Evolutionary conservation across 2,329 filamentous ascomycete genomes (phyloP).

Genomic region (Fusarium ambrosium): DNA sequence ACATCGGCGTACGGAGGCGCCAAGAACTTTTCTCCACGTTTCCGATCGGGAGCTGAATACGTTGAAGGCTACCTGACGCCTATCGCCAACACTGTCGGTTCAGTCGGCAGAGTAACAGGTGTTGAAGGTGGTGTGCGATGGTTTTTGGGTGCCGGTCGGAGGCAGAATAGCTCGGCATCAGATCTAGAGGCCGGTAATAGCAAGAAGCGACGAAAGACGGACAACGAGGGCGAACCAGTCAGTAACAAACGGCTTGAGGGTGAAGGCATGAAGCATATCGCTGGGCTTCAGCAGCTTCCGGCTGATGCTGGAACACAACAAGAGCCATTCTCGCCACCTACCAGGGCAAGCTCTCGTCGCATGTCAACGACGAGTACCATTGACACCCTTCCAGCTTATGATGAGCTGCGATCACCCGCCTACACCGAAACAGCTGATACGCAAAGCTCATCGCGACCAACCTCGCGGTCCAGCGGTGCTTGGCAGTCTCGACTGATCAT

Average conservation of each 20-base stretch:
- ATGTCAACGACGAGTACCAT: slow-evolving; percentile 75
- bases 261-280: slow-evolving; percentile 48
- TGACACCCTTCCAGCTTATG: slow-evolving; percentile 87
- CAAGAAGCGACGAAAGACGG: slow-evolving; percentile 72
- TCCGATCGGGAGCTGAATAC: slow-evolving; percentile 91
- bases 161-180: slow-evolving; percentile 61
- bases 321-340: slow-evolving; percentile 48
- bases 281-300: slow-evolving; percentile 33
- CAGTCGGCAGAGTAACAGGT: slow-evolving; percentile 85
- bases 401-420: slow-evolving; percentile 80
- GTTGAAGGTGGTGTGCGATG: slow-evolving; percentile 89
- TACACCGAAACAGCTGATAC: slow-evolving; percentile 73
- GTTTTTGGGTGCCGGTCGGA: slow-evolving; percentile 76
- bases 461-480: slow-evolving; percentile 52
- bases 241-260: slow-evolving; percentile 49
- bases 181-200: slow-evolving; percentile 62
- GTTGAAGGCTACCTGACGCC: slow-evolving; percentile 90
- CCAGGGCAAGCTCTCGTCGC: slow-evolving; percentile 60
- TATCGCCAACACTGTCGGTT: slow-evolving; percentile 87
- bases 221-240: slow-evolving; percentile 52
- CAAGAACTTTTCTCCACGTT: slow-evolving; percentile 90
- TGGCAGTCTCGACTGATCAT: slow-evolving; percentile 91
- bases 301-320: slow-evolving; percentile 30
- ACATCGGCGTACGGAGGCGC: slow-evolving; percentile 87
- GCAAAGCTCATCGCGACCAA: slow-evolving; percentile 46